phyloP scores from a whole-genome alignment of 352 stramenopile species.

The Phytopythium kandeliae region DNA sequence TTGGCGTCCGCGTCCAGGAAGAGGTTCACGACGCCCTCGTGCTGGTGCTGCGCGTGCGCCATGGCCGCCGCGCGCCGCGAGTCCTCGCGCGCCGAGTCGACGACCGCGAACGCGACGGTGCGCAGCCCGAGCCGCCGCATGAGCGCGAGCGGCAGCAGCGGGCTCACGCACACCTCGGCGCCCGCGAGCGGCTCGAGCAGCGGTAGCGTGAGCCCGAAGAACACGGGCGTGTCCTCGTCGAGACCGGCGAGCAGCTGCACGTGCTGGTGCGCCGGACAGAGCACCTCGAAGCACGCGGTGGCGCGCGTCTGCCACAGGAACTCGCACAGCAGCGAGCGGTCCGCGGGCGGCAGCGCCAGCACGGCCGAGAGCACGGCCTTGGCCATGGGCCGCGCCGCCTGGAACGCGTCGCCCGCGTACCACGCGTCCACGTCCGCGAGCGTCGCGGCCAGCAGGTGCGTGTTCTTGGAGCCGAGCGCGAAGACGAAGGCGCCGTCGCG shows the following conservation, averaged over 20 bases:
- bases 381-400: conserved; percentile 45
- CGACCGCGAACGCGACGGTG: conserved; percentile 55
- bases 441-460: conserved; percentile 49
- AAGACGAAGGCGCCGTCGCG: conserved; percentile 60
- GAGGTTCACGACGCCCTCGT: conserved; percentile 70
- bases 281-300: conserved; percentile 75
- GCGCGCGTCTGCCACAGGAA: conserved; percentile 72
- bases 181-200: conserved; percentile 21
- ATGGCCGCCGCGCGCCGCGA: conserved; percentile 20
- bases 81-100: conserved; percentile 39
- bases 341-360: conserved; percentile 18
- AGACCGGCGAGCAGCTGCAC: conserved; percentile 71
- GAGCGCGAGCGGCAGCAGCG: conserved; percentile 59
- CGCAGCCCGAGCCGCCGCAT: conserved; percentile 45
- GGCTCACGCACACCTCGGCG: conserved; percentile 73
- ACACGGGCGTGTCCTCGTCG: conserved; percentile 63
- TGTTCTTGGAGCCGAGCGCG: conserved; percentile 79
- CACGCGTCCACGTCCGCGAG: conserved; percentile 42
- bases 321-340: conserved; percentile 51
- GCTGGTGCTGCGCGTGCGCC: conserved; percentile 31
- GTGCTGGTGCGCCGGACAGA: conserved; percentile 70
- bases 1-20: conserved; percentile 49
- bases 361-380: conserved; percentile 28
- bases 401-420: conserved; percentile 34
- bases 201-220: conserved; percentile 71